These are phyloP conservation scores for Phtheirospermum japonicum DNA, from an alignment of 257 asterid genomes.

Conservation along the genomic window DNA sequence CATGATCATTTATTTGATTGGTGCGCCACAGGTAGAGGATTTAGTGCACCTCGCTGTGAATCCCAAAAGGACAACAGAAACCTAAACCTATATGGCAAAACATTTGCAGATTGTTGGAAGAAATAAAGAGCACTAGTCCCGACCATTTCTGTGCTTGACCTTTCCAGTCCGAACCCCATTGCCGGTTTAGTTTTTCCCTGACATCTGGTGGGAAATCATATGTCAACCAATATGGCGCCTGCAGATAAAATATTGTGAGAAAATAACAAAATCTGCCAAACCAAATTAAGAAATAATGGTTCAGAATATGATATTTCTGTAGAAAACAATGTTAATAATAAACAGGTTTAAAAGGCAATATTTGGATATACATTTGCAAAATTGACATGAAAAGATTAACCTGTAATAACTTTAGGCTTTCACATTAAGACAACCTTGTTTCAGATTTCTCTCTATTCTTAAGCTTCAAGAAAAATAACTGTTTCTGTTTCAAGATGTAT, in stretches of 20 bases:
- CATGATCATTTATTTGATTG: neutral
- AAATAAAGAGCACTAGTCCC: slow-evolving; percentile 27
- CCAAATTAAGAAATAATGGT: slow-evolving; percentile 7
- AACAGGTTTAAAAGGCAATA: too few species aligned
- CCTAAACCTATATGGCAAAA: neutral
- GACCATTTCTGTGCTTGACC: slow-evolving; percentile 99
- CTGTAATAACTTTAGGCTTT: too few species aligned
- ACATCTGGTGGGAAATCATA: slow-evolving; percentile 93
- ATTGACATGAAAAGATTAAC: too few species aligned
- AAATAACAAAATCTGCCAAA: slow-evolving; percentile 18
- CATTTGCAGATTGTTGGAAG: neutral
- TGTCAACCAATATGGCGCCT: slow-evolving; percentile 91
- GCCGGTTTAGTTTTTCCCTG: slow-evolving; percentile 68
- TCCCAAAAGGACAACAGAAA: neutral
- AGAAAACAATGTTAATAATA: too few species aligned
- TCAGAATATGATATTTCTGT: slow-evolving; percentile 13
- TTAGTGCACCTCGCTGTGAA: too few species aligned
- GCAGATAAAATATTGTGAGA: slow-evolving; percentile 31
- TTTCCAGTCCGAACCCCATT: slow-evolving; percentile 97
- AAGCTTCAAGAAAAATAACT: too few species aligned
- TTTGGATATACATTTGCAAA: too few species aligned
- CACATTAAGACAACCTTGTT: too few species aligned
- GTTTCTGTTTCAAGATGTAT: too few species aligned
- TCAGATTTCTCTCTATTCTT: too few species aligned
- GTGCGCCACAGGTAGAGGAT: neutral